Percentiles rank a stretch among this genome's conserved stretches.
phyloP scores from a whole-genome alignment of 805 yeast genomes.

The Pichia phayaonensis region DNA sequence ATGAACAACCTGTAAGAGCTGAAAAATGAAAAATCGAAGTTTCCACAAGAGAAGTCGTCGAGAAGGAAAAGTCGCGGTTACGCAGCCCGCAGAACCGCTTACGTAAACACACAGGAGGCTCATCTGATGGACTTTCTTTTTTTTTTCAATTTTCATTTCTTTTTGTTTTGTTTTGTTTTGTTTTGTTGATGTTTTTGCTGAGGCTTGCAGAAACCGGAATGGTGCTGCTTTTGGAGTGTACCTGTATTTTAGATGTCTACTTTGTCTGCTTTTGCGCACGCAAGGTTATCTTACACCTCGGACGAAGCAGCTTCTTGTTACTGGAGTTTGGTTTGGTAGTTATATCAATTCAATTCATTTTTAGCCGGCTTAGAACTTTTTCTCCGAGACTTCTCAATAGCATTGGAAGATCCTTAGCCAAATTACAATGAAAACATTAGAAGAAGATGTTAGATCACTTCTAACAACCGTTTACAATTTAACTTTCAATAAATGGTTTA shows the following conservation, averaged over 20 bases:
- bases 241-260: not conserved
- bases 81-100: not conserved
- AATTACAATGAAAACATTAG: slow-evolving; percentile 5
- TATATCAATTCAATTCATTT: not conserved
- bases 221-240: not conserved
- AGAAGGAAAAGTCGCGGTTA: not conserved
- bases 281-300: not conserved
- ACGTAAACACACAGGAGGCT: not conserved
- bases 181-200: not conserved
- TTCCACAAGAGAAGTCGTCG: not conserved
- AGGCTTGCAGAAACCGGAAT: too few relatives aligned
- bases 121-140: not conserved
- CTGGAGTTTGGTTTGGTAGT: not conserved
- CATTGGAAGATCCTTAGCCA: not conserved
- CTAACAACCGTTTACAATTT: not conserved
- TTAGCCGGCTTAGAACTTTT: not conserved
- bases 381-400: not conserved
- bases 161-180: not conserved
- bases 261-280: not conserved
- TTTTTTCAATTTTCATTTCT: too few relatives aligned
- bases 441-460: slow-evolving; percentile 5
- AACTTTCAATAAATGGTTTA: not conserved
- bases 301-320: not conserved
- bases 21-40: not conserved
- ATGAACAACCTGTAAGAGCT: not conserved